Percentiles rank a stretch among this genome's conserved stretches.
Evolutionary conservation across 2,329 filamentous ascomycete species (phyloP).

Genomic region (Zasmidium citrigriseum): DNA sequence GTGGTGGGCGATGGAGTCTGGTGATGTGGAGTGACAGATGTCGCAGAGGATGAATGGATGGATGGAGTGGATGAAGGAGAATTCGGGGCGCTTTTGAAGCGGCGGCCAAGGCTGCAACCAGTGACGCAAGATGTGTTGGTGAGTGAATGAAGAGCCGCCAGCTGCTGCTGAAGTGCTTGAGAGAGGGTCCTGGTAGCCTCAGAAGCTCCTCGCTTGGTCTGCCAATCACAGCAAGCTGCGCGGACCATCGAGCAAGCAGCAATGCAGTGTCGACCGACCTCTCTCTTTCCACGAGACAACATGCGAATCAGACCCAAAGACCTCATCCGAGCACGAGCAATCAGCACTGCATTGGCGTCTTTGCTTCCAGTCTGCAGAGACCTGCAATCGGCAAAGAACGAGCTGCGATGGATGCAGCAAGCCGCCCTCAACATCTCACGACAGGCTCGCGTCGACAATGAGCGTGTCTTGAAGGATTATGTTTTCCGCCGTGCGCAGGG

Average conservation of each 20-base stretch:
- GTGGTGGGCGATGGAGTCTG: constrained; percentile 1
- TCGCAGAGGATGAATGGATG: not conserved
- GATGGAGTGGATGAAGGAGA: constrained; percentile 3
- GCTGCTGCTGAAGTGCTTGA: no score
- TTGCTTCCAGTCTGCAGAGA: constrained; percentile 67
- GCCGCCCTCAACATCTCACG: constrained; percentile 43
- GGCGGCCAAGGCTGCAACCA: no score
- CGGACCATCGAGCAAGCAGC: no score
- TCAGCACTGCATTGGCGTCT: constrained; percentile 50
- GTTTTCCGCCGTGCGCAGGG: constrained; percentile 56
- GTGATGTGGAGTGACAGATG: not conserved
- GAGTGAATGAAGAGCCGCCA: no score
- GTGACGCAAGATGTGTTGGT: no score
- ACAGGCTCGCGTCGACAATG: constrained; percentile 19
- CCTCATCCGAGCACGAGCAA: constrained; percentile 27
- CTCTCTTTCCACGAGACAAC: not conserved
- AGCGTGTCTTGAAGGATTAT: constrained; percentile 29
- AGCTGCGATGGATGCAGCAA: constrained; percentile 72
- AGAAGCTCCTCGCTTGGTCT: no score
- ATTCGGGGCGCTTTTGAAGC: not conserved
- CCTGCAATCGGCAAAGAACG: constrained; percentile 63
- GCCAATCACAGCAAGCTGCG: no score
- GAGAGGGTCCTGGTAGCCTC: no score
- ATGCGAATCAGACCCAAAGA: constrained; percentile 34
- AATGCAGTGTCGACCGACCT: not conserved